A percentile compares a stretch with the other conserved stretches of the same genome.
phyloP scores from a whole-genome alignment of 73 alveolate species.

The Symbiodinium natans region DNA sequence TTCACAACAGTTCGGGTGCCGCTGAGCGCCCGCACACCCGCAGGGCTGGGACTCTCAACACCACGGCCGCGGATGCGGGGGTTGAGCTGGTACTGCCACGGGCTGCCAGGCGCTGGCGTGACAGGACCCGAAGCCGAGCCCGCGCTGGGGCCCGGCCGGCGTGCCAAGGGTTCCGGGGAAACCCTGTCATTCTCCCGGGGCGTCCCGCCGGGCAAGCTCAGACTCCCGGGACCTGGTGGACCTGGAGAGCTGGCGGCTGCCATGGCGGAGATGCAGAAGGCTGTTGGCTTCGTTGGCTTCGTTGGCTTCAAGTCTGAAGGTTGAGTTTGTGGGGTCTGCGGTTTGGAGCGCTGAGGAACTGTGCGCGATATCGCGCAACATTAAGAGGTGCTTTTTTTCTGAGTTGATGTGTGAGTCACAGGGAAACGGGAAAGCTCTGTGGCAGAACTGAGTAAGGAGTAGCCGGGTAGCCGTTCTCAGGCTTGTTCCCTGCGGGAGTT shows the following conservation, averaged over 20 bases:
- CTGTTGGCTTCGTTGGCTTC: background rate
- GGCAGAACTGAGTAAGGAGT: background rate
- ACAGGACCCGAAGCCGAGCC: too few species aligned
- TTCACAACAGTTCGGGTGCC: slow-evolving; percentile 27
- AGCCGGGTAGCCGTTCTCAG: too few species aligned
- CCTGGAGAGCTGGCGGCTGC: background rate
- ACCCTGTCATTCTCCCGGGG: too few species aligned
- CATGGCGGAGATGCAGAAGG: background rate
- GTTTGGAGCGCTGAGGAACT: background rate
- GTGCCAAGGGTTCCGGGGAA: background rate
- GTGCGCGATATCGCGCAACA: background rate
- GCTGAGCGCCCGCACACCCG: background rate
- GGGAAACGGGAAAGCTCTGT: background rate
- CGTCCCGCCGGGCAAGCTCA: background rate
- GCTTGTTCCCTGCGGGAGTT: too few species aligned
- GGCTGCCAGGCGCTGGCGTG: background rate
- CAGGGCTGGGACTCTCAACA: background rate
- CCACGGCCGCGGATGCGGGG: background rate
- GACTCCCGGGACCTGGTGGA: too few species aligned
- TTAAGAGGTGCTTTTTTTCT: background rate
- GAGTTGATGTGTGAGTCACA: background rate
- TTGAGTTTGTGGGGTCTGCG: background rate
- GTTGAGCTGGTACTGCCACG: background rate
- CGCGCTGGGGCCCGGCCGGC: background rate
- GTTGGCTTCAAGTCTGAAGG: too few species aligned